phyloP scores from a whole-genome alignment of 306 rosid genomes.

The Vigna unguiculata region DNA sequence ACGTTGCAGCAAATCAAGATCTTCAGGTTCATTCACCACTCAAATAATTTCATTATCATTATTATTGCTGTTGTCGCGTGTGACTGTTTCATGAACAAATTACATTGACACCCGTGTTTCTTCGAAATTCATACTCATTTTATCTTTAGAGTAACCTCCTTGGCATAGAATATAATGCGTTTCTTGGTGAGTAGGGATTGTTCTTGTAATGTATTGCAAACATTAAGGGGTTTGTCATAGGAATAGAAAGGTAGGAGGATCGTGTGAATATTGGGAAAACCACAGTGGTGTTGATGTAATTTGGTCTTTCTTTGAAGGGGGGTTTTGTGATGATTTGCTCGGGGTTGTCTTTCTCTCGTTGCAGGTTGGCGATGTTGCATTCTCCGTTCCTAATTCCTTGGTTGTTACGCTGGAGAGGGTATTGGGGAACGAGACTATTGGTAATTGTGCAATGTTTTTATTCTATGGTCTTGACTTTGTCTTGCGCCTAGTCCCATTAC shows the following conservation, averaged over 20 bases:
- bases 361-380: slow-evolving; percentile 93
- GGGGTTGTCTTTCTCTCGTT: slow-evolving; percentile 4
- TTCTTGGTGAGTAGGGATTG: neutral
- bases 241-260: neutral
- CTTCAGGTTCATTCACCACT: slow-evolving; percentile 63
- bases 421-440: slow-evolving; percentile 89
- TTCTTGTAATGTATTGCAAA: neutral
- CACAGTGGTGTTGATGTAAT: neutral
- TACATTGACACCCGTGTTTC: neutral
- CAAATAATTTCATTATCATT: neutral
- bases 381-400: slow-evolving; percentile 82
- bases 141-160: too few species aligned
- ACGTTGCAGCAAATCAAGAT: slow-evolving; percentile 90
- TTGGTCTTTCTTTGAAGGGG: slow-evolving; percentile 11
- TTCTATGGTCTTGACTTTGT: slow-evolving; percentile 28
- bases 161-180: neutral
- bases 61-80: neutral
- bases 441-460: slow-evolving; percentile 63
- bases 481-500: neutral
- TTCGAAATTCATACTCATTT: neutral
- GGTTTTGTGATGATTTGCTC: slow-evolving; percentile 9
- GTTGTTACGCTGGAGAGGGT: slow-evolving; percentile 96
- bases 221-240: neutral
- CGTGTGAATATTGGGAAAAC: neutral
- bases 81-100: neutral